Conservation (phyloP, 192 early-diverging fungal genomes). For the Glomus cerebriforme region DNA sequence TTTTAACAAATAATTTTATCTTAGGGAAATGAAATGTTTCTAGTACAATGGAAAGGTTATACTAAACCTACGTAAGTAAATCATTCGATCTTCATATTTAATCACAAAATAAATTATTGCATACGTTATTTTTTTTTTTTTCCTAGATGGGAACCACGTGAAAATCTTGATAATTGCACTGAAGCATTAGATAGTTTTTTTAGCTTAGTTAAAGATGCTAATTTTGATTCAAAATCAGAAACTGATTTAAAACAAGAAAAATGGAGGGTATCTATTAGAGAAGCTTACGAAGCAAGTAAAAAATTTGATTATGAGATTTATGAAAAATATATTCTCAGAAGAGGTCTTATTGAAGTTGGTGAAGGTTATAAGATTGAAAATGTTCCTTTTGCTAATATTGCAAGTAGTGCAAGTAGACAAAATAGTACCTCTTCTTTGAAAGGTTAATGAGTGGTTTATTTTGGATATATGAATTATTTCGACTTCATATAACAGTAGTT, state of each 20-base stretch:
- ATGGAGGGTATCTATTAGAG: not conserved
- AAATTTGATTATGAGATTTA: not conserved
- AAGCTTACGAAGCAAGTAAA: not conserved
- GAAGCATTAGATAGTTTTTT: not conserved
- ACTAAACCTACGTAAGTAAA: not conserved
- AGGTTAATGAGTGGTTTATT: not conserved
- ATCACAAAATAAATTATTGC: not conserved
- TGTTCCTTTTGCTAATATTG: not conserved
- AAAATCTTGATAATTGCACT: not conserved
- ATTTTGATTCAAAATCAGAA: not conserved
- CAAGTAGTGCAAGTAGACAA: not conserved
- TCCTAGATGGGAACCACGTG: not conserved
- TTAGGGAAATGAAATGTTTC: not conserved
- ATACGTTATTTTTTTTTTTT: not conserved
- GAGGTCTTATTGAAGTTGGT: not conserved
- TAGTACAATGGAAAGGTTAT: not conserved
- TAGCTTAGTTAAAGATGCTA: not conserved
- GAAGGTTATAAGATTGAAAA: not conserved
- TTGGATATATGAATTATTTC: no score
- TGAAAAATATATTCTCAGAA: not conserved
- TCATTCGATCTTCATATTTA: not conserved
- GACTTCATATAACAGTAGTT: conserved; percentile 83
- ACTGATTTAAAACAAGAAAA: not conserved
- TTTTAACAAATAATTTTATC: no score
- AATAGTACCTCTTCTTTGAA: not conserved